These are phyloP conservation scores for Curvularia lunata DNA, from an alignment of 2,329 filamentous ascomycete species.

Conservation along the genomic window DNA sequence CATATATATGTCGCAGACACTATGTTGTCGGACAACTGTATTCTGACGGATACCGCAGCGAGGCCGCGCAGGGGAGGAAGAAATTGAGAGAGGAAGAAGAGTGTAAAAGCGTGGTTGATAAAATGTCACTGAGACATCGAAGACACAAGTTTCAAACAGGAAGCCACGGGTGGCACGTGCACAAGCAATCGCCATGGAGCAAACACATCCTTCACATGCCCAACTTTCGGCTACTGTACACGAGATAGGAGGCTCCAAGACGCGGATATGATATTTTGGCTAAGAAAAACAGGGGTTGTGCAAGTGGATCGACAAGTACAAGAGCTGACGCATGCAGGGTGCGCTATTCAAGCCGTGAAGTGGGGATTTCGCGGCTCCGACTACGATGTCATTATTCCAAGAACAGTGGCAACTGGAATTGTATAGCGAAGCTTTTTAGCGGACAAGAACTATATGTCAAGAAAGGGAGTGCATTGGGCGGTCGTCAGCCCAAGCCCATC, in stretches of 20 bases:
- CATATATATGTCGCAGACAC: not conserved
- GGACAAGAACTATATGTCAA: not conserved
- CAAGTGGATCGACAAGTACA: not conserved
- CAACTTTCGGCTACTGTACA: not conserved
- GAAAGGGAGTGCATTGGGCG: not conserved
- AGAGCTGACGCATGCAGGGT: not conserved
- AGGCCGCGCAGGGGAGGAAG: not conserved
- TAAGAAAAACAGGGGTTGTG: not conserved
- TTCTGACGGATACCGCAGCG: not conserved
- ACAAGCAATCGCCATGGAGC: slow-evolving; percentile 5
- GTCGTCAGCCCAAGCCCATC: not conserved
- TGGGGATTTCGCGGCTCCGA: not conserved
- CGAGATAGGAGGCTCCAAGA: not conserved
- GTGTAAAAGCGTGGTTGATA: not conserved
- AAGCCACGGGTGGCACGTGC: slow-evolving; percentile 12
- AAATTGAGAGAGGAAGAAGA: not conserved
- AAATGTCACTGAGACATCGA: slow-evolving; percentile 1
- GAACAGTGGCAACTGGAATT: not conserved
- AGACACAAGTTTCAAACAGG: not conserved
- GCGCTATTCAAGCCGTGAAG: not conserved
- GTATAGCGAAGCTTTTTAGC: not conserved
- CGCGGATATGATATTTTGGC: not conserved
- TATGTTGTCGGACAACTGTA: not conserved
- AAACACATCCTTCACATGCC: not conserved
- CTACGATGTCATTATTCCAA: not conserved